Conservation (phyloP, 768 basidiomycete species). For the Boletus bicolor region DNA sequence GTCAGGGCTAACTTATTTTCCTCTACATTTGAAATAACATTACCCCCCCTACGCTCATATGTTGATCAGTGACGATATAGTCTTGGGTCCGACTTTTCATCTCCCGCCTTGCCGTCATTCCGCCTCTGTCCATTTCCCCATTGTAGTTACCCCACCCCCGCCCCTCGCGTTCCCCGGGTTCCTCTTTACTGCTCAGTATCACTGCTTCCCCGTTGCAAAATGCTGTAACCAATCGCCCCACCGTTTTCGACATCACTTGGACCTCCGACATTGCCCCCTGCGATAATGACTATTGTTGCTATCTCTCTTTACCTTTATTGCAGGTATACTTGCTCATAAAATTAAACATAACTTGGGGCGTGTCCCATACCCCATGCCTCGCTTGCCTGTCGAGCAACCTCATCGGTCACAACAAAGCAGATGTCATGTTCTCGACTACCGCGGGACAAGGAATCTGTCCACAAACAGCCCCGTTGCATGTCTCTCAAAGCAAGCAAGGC, state of each 20-base stretch:
- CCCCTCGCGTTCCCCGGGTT: background rate
- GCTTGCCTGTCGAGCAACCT: constrained; percentile 63
- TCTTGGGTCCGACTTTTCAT: background rate
- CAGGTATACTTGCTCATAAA: constrained; percentile 46
- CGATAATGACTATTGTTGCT: background rate
- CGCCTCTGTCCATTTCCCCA: background rate
- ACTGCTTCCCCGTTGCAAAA: background rate
- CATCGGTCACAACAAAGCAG: constrained; percentile 48
- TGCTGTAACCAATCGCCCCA: background rate
- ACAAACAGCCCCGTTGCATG: background rate
- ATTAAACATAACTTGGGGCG: constrained; percentile 54
- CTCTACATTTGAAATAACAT: background rate
- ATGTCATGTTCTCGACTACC: constrained; percentile 31
- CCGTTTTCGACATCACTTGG: background rate
- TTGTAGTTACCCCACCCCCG: background rate
- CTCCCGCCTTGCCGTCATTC: constrained; percentile 1
- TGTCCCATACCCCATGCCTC: constrained; percentile 50
- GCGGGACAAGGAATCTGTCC: constrained; percentile 53
- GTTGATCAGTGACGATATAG: background rate
- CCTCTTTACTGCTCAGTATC: background rate
- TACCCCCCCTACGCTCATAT: background rate
- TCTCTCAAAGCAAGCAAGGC: background rate
- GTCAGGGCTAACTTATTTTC: background rate
- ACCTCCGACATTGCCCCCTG: background rate
- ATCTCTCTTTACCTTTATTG: background rate